Conservation (phyloP, 2,329 filamentous ascomycete genomes). For the Fonsecaea erecta region DNA sequence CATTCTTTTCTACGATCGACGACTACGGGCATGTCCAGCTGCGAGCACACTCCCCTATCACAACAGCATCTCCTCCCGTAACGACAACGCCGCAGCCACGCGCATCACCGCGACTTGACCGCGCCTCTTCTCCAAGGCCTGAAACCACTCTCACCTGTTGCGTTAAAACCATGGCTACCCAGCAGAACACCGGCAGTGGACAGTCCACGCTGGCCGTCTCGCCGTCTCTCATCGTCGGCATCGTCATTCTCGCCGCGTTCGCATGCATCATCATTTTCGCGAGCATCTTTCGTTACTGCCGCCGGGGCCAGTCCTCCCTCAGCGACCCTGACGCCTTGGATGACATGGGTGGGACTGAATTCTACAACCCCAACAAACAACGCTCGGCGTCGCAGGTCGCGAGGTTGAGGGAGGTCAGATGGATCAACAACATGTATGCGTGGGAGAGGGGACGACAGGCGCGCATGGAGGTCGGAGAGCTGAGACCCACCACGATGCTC, state of each 20-base stretch:
- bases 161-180: conserved; percentile 1
- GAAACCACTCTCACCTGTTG: neutral
- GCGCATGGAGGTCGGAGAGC: conserved; percentile 19
- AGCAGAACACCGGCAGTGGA: conserved; percentile 7
- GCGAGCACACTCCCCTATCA: neutral
- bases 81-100: neutral
- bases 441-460: conserved; percentile 24
- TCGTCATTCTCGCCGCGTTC: conserved; percentile 28
- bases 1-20: neutral
- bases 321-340: conserved; percentile 10
- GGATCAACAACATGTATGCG: conserved; percentile 32
- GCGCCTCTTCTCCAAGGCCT: neutral
- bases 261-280: conserved; percentile 24
- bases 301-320: conserved; percentile 4
- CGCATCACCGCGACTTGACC: neutral
- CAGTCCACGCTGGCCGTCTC: conserved; percentile 23
- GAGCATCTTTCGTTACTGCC: conserved; percentile 27
- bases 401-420: conserved; percentile 32
- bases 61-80: neutral
- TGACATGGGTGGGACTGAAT: conserved; percentile 23
- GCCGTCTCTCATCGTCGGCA: conserved; percentile 28
- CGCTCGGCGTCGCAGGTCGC: conserved; percentile 21
- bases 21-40: neutral
- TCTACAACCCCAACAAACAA: conserved; percentile 30
- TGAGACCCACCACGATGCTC: conserved; percentile 22